These are phyloP conservation scores for Anisodus tanguticus DNA, from an alignment of 257 asterid genomes.

Conservation along the genomic window DNA sequence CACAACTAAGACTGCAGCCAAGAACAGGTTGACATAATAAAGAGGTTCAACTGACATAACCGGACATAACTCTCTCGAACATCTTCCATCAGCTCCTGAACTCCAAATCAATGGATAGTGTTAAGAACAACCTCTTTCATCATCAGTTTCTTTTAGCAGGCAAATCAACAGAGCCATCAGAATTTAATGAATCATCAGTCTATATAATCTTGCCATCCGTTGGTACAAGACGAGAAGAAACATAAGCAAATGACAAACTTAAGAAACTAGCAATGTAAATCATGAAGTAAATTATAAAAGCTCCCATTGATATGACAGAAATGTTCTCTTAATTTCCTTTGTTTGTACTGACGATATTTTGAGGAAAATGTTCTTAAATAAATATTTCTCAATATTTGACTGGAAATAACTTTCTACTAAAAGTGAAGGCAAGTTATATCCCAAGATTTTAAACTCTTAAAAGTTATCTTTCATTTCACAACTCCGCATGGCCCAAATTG, in stretches of 20 bases:
- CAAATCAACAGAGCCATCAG: conserved; percentile 34
- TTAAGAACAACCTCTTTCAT: background rate
- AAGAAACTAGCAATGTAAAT: background rate
- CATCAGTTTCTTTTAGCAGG: conserved; percentile 32
- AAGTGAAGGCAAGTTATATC: background rate
- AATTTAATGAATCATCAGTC: conserved; percentile 34
- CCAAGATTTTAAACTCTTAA: background rate
- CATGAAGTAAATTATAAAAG: background rate
- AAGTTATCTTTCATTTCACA: background rate
- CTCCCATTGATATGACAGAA: background rate
- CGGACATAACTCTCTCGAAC: background rate
- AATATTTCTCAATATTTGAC: background rate
- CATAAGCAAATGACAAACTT: conserved; percentile 18
- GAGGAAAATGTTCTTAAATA: conserved; percentile 6
- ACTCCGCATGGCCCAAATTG: background rate
- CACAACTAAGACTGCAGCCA: background rate
- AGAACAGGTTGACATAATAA: background rate
- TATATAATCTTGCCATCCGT: conserved; percentile 55
- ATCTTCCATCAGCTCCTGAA: conserved; percentile 10
- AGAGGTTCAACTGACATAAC: conserved; percentile 3
- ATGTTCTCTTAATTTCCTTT: background rate
- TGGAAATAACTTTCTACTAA: background rate
- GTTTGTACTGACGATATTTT: background rate
- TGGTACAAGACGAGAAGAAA: conserved; percentile 60
- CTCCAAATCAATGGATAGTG: background rate